Evolutionary conservation across 768 basidiomycete genomes (phyloP), one percentile per base, ranked within the genome.

Genomic region (Botryobasidium botryosum): DNA sequence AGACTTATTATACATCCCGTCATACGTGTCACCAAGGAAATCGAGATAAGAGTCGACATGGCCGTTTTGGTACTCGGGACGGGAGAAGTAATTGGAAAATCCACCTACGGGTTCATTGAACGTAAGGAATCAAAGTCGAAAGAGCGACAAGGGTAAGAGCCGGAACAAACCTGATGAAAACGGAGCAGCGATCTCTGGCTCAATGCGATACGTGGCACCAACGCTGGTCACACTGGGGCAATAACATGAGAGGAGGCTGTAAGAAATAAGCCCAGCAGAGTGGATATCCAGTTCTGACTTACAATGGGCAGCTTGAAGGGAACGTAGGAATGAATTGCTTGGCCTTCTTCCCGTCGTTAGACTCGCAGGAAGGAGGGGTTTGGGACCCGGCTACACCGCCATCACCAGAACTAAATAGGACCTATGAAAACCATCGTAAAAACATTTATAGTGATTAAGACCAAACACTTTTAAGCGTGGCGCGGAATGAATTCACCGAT

Each of bases 391-490:
- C 37, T 39, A 20, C 37, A 8, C 37, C 37, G 10, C 37, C 8
- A 20, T 39, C 37, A 20, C 37, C 37, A 10, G 37, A 39, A n/a
- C n/a, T n/a, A n/a, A n/a, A n/a, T n/a, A n/a, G n/a, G n/a, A n/a
- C n/a, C n/a, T n/a, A n/a, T n/a, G n/a, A n/a, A n/a, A n/a, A n/a
- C n/a, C n/a, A n/a, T 7, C 35, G 15, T 7, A 36, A 36, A 15
- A 36, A 36, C 7, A 7, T n/a, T 15, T 6, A 21, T 17, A 7
- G 17, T 15, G 35, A 10, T 39, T 49, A 17, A 49, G 35, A 35
- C 70, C 60, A 10, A 58, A 57, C n/a, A 66, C 61, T 37, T 68
- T 58, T 18, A 61, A 61, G 28, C 64, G 61, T 46, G 23, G 8
- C 12, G 37, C 20, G 27, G 31, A 44, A 38, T 31, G 35, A 17